Evolutionary conservation across 495 filamentous ascomycete species (phyloP).

Genomic region (Neurospora sp.): DNA sequence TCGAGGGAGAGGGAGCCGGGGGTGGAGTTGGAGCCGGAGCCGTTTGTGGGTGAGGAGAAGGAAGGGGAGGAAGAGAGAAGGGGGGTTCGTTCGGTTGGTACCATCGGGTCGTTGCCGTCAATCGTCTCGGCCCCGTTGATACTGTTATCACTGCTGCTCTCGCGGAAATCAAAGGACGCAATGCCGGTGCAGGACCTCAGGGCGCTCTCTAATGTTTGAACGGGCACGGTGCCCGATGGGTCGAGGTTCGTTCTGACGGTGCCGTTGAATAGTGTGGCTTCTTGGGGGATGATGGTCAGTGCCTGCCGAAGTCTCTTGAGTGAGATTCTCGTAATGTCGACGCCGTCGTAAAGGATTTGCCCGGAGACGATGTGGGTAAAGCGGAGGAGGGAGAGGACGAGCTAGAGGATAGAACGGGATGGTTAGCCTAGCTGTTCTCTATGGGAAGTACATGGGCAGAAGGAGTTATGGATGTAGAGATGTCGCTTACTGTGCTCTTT

Average conservation of each 20-base stretch:
- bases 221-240: conserved; percentile 33
- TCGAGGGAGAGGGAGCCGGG: conserved; percentile 25
- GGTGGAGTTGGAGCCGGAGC: background rate
- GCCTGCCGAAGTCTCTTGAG: conserved; percentile 39
- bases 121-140: background rate
- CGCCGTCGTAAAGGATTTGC: conserved; percentile 41
- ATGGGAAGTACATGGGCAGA: background rate
- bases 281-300: conserved; percentile 48
- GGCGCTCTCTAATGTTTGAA: conserved; percentile 30
- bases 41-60: background rate
- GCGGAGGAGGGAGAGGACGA: conserved; percentile 44
- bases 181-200: conserved; percentile 33
- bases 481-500: conserved; percentile 40
- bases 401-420: conserved; percentile 5
- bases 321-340: conserved; percentile 39
- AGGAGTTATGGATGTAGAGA: background rate
- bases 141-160: conserved; percentile 12
- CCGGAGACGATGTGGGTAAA: conserved; percentile 42
- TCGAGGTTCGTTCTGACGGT: conserved; percentile 40
- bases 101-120: conserved; percentile 12
- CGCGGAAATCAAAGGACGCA: conserved; percentile 32
- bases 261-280: conserved; percentile 45
- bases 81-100: conserved; percentile 10
- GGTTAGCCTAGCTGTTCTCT: conserved; percentile 8
- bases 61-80: conserved; percentile 6